A percentile compares a stretch with the other conserved stretches of the same genome.
phyloP scores from a whole-genome alignment of 169 alveolate genomes.

The Babesia divergens region DNA sequence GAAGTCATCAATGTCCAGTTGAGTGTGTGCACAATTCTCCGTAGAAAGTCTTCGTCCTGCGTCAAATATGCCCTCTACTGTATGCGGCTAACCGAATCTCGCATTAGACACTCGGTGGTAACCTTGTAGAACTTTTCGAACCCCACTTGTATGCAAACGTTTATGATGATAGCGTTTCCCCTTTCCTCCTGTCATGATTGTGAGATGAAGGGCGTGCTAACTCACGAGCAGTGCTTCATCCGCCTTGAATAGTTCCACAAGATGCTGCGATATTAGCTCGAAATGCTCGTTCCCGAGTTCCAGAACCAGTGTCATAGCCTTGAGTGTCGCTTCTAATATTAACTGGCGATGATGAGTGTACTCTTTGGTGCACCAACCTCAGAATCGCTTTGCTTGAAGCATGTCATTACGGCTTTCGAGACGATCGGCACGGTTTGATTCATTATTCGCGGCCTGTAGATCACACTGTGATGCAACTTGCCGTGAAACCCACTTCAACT shows the following conservation, averaged over 20 bases:
- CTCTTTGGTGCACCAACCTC: neutral
- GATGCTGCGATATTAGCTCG: conserved; percentile 46
- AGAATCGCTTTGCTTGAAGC: conserved; percentile 63
- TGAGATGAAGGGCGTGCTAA: neutral
- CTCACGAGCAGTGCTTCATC: conserved; percentile 48
- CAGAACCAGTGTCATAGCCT: conserved; percentile 37
- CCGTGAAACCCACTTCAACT: neutral
- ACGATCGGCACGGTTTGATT: conserved; percentile 5
- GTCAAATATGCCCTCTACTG: neutral
- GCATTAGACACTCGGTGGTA: conserved; percentile 23
- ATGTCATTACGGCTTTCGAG: conserved; percentile 37
- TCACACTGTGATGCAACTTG: neutral
- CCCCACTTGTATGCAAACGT: conserved; percentile 53
- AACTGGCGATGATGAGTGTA: neutral
- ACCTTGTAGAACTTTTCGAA: conserved; percentile 54
- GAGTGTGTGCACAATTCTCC: conserved; percentile 64
- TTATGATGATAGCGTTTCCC: conserved; percentile 47
- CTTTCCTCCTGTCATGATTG: conserved; percentile 36
- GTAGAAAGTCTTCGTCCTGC: conserved; percentile 50
- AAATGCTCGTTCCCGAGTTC: conserved; percentile 47
- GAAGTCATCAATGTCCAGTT: conserved; percentile 77
- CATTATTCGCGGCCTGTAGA: conserved; percentile 44
- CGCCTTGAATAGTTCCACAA: conserved; percentile 36
- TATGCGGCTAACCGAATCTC: neutral
- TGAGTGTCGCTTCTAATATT: conserved; percentile 42